Percentiles rank a stretch among this genome's conserved stretches.
These are phyloP conservation scores for Beta corolliflora DNA, from an alignment of 179 eudicot genomes.

Conservation along the genomic window DNA sequence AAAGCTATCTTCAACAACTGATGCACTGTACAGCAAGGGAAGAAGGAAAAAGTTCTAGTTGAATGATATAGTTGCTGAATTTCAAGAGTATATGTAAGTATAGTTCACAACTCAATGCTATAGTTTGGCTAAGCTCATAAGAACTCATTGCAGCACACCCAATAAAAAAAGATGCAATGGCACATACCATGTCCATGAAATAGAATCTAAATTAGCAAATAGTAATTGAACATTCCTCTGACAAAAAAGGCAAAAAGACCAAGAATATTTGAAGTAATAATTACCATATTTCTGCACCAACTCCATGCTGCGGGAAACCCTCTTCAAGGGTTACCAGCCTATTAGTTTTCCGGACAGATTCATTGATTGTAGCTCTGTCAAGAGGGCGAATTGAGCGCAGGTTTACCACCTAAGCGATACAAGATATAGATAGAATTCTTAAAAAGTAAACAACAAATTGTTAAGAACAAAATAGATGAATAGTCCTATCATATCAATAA, in stretches of 20 bases:
- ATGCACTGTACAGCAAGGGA: constrained; percentile 46
- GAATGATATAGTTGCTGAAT: background rate
- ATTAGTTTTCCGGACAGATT: constrained; percentile 93
- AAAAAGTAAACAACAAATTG: background rate
- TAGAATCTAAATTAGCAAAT: background rate
- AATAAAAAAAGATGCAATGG: background rate
- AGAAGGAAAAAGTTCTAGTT: background rate
- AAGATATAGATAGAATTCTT: background rate
- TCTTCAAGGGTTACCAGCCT: constrained; percentile 85
- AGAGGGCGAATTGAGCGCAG: constrained; percentile 74
- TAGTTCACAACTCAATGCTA: background rate
- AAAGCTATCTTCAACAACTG: constrained; percentile 89
- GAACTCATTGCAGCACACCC: background rate
- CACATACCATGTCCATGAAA: background rate
- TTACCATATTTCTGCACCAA: constrained; percentile 96
- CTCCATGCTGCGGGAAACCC: constrained; percentile 95
- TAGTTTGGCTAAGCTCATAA: background rate
- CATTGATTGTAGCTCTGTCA: constrained; percentile 81
- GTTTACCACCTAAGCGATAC: constrained; percentile 38
- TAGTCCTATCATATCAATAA: background rate
- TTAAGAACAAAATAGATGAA: background rate
- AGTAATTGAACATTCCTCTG: background rate
- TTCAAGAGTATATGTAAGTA: background rate
- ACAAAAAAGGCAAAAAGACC: background rate
- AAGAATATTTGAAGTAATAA: constrained; percentile 8